Percentiles rank a stretch among this genome's conserved stretches.
These are phyloP conservation scores for Elongisporangium anandrum DNA, from an alignment of 352 stramenopile genomes.

Conservation along the genomic window DNA sequence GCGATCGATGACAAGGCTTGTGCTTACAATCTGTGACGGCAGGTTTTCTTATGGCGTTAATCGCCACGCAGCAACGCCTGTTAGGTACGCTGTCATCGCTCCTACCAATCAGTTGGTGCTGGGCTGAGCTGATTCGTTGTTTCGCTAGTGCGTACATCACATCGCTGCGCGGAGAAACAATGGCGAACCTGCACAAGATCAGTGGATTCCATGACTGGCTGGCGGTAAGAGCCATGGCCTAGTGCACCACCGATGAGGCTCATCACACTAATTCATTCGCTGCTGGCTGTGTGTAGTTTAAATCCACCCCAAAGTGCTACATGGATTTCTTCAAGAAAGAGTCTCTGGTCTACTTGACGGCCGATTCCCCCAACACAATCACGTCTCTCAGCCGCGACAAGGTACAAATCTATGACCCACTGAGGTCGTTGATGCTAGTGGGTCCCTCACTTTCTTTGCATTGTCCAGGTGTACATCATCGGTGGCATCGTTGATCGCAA, in stretches of 20 bases:
- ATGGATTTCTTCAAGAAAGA: constrained; percentile 76
- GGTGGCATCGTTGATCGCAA: constrained; percentile 97
- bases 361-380: constrained; percentile 91
- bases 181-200: constrained; percentile 86
- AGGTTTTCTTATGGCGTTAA: constrained; percentile 87
- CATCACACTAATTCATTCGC: constrained; percentile 23
- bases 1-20: neutral
- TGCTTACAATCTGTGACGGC: constrained; percentile 1
- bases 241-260: neutral
- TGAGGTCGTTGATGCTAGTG: neutral
- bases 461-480: constrained; percentile 91
- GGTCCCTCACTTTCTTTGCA: neutral
- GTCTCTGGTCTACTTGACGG: constrained; percentile 93
- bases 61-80: constrained; percentile 41
- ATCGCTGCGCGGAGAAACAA: constrained; percentile 67
- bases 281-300: constrained; percentile 35
- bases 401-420: constrained; percentile 12
- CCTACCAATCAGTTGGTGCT: constrained; percentile 2
- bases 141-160: constrained; percentile 52
- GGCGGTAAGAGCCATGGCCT: constrained; percentile 21
- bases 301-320: constrained; percentile 48
- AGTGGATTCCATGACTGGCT: constrained; percentile 86
- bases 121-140: neutral
- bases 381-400: constrained; percentile 84
- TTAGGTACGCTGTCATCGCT: constrained; percentile 26